phyloP scores from a whole-genome alignment of 2,329 filamentous ascomycete genomes.

The Ceratocystis cubensis region DNA sequence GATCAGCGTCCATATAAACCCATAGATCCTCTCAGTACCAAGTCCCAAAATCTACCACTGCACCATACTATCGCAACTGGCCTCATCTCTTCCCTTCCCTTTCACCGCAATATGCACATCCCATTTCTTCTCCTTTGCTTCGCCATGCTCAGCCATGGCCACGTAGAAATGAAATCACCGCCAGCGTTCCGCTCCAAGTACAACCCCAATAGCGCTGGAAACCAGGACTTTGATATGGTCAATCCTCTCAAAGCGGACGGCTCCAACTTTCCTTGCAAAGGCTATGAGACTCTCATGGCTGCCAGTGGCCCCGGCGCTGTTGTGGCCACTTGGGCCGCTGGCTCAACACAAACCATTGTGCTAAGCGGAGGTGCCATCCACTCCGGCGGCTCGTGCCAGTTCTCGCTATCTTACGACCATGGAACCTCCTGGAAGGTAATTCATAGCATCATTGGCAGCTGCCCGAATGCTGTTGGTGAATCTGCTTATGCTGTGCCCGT shows the following conservation, averaged over 20 bases:
- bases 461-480: slow-evolving; percentile 27
- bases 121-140: slow-evolving; percentile 12
- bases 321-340: slow-evolving; percentile 40
- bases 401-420: slow-evolving; percentile 49
- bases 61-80: background rate
- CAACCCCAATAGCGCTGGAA: slow-evolving; percentile 26
- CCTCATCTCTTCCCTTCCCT: background rate
- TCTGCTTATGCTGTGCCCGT: slow-evolving; percentile 43
- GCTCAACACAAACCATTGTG: slow-evolving; percentile 40
- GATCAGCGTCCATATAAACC: background rate
- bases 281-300: slow-evolving; percentile 26
- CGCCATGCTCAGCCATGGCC: slow-evolving; percentile 22
- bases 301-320: slow-evolving; percentile 29
- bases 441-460: slow-evolving; percentile 28
- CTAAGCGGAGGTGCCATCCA: slow-evolving; percentile 43
- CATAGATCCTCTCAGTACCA: background rate
- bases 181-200: slow-evolving; percentile 26
- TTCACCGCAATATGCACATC: slow-evolving; percentile 10
- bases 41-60: background rate
- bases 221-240: slow-evolving; percentile 44
- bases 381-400: slow-evolving; percentile 50
- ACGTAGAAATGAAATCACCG: slow-evolving; percentile 28
- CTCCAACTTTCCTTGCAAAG: slow-evolving; percentile 51
- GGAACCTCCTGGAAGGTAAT: slow-evolving; percentile 45
- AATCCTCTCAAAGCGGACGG: slow-evolving; percentile 41